Base-by-base conservation (phyloP, 1,284 basidiomycete genomes). In the Coniophora puteana region DNA sequence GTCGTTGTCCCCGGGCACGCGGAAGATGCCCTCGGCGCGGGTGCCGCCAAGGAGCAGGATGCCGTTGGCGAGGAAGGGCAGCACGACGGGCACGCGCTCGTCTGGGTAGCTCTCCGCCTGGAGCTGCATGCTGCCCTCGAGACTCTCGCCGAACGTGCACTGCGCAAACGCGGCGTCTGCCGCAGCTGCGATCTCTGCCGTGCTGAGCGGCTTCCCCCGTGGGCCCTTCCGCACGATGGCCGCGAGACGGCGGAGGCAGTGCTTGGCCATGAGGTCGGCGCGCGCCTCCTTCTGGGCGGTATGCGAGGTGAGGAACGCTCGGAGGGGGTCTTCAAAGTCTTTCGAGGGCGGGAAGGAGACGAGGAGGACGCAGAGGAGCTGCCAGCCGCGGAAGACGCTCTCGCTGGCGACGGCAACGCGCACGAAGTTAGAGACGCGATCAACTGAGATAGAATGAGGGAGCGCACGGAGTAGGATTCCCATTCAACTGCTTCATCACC, bases 141-240 rank as follows among this genome's bases (percentile, higher is more conserved):
- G 70, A 0, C 87, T 83, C 66, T 93, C 90, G 32, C 91, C 91
- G 55, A 95, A 96, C 1, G 89, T 93, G 1, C 89, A 92, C 0
- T 92, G 91, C 51, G 93, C 88, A 66, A 95, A 96, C 2, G 93
- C 92, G 21, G 90, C 89, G 54, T 93, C 90, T 34, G 88, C 85
- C 18, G 90, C 91, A 8, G 85, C 89, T 65, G 92, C 89, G 40
- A 95, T 93, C 64, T 95, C 92, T 12, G 82, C 73, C 10, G 79
- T 65, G 3, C 80, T 80, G 3, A 91, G 86, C 1, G 88, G 74
- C 53, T 91, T 90, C 0, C 90, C 89, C 49, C 89, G 70, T 0
- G 88, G 88, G 0, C 91, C 90, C 55, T 86, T 91, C 59, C 80
- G 79, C 4, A 85, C 72, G 46, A 92, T 83, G 39, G 76, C 72